Evolutionary conservation across 805 yeast species (phyloP).

Genomic region (Lachancea nothofagi): DNA sequence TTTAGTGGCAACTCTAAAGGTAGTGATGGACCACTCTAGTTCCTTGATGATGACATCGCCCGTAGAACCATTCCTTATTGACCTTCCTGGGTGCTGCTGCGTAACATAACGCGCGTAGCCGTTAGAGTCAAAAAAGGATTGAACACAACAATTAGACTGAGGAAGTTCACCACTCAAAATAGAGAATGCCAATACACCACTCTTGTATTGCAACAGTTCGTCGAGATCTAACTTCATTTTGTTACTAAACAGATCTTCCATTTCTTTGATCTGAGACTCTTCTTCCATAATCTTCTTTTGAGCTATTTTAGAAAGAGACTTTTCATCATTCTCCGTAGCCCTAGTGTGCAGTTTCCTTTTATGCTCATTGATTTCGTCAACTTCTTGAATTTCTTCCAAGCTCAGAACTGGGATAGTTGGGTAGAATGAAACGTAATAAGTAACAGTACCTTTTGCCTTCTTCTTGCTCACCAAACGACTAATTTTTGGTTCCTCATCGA

Average conservation of each 20-base stretch:
- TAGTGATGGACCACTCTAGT: conserved; percentile 63
- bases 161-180: conserved; percentile 53
- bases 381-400: conserved; percentile 64
- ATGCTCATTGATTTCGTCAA: conserved; percentile 39
- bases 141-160: conserved; percentile 58
- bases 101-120: conserved; percentile 61
- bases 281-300: conserved; percentile 30
- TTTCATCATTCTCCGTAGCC: conserved; percentile 31
- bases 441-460: conserved; percentile 78
- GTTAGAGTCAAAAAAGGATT: conserved; percentile 69
- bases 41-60: conserved; percentile 78
- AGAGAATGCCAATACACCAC: conserved; percentile 74
- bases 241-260: conserved; percentile 36
- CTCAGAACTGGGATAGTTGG: conserved; percentile 78
- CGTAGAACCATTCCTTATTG: conserved; percentile 41
- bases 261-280: conserved; percentile 30
- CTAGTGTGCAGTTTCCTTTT: conserved; percentile 32
- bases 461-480: conserved; percentile 65
- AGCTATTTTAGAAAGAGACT: conserved; percentile 26
- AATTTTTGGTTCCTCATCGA: conserved; percentile 50
- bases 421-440: conserved; percentile 73
- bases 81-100: conserved; percentile 39
- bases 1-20: conserved; percentile 57
- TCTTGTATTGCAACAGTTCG: conserved; percentile 50
- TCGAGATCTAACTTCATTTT: conserved; percentile 51